Evolutionary conservation across 2,329 filamentous ascomycete species (phyloP).

Genomic region (Diaporthe citrichinensis): DNA sequence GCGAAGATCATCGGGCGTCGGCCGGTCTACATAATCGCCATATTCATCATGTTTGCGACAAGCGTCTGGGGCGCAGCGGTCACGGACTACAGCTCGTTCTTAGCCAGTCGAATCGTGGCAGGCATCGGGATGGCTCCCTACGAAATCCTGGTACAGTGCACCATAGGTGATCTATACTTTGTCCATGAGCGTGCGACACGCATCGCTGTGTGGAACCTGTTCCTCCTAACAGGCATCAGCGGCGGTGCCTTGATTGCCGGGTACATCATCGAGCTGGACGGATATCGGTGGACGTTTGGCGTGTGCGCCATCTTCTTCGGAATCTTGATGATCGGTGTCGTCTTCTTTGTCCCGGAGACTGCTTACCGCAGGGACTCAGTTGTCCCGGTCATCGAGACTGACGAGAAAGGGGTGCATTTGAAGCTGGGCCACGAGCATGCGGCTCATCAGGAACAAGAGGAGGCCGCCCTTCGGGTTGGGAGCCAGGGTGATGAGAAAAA

Average conservation of each 20-base stretch:
- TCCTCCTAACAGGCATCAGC: conserved; percentile 57
- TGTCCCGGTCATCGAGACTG: conserved; percentile 36
- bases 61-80: conserved; percentile 63
- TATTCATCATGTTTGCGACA: conserved; percentile 61
- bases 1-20: conserved; percentile 65
- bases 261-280: conserved; percentile 57
- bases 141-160: conserved; percentile 67
- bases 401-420: conserved; percentile 39
- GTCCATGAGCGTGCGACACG: conserved; percentile 61
- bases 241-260: conserved; percentile 57
- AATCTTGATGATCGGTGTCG: conserved; percentile 57
- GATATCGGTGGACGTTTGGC: conserved; percentile 61
- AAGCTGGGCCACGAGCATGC: conserved; percentile 44
- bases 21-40: conserved; percentile 63
- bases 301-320: conserved; percentile 63
- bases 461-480: conserved; percentile 40
- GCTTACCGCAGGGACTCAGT: conserved; percentile 56
- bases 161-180: conserved; percentile 62
- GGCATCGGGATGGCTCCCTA: conserved; percentile 65
- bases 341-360: conserved; percentile 66
- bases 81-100: conserved; percentile 59
- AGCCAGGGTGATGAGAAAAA: conserved; percentile 45
- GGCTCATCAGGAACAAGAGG: conserved; percentile 36
- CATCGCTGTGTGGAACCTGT: conserved; percentile 58
- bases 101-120: conserved; percentile 61